Conservation (phyloP, 441 rosid species). For the Gossypium laxum region DNA sequence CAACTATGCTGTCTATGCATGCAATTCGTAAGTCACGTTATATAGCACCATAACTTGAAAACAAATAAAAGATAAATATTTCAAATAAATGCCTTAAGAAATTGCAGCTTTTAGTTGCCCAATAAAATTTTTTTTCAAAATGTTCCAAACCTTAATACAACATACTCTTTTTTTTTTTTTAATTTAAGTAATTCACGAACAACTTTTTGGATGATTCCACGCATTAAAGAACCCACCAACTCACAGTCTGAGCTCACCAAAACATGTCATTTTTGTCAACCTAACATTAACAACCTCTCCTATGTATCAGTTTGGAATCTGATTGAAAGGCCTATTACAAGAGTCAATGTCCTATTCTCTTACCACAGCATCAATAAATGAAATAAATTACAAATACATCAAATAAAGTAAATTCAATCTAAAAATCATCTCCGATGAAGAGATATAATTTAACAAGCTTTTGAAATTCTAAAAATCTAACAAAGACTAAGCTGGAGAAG, state of each 20-base stretch:
- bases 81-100: not conserved
- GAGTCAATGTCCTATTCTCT: not conserved
- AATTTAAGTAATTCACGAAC: not conserved
- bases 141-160: not conserved
- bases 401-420: not conserved
- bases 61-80: not conserved
- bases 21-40: not conserved
- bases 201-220: not conserved
- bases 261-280: not conserved
- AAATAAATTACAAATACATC: not conserved
- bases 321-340: not conserved
- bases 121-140: not conserved
- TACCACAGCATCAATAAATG: not conserved
- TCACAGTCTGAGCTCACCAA: not conserved
- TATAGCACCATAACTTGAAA: not conserved
- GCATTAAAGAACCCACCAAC: conserved; percentile 1
- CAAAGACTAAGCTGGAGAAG: not conserved
- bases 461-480: not conserved
- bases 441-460: not conserved
- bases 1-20: not conserved
- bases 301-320: not conserved
- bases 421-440: not conserved
- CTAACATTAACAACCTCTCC: not conserved
- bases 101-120: not conserved
- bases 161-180: not conserved